A percentile compares a stretch with the other conserved stretches of the same genome.
Evolutionary conservation across 306 rosid species (phyloP).

Genomic region (cucumber (Cucumis sativus)): DNA sequence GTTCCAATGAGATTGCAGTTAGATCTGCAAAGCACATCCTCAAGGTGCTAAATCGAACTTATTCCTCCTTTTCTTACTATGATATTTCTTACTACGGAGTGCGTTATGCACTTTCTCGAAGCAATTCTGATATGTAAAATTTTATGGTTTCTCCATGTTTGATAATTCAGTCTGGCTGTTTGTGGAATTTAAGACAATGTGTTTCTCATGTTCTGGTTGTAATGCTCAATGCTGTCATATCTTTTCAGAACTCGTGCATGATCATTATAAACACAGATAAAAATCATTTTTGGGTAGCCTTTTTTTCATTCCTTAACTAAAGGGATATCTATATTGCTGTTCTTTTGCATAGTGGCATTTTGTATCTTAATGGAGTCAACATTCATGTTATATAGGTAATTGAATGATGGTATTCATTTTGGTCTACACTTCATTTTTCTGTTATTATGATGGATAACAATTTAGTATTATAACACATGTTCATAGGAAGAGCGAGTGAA

Average conservation of each 20-base stretch:
- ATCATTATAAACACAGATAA: not conserved
- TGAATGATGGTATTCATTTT: not conserved
- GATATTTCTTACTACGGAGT: not conserved
- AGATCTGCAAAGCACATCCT: constrained; percentile 92
- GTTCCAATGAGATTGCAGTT: constrained; percentile 81
- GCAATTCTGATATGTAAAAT: not conserved
- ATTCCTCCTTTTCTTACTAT: not conserved
- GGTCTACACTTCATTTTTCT: not conserved
- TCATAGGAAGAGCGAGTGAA: not conserved
- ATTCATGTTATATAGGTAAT: not conserved
- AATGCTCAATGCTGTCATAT: not conserved
- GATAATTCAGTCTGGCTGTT: not conserved
- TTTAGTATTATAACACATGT: not conserved
- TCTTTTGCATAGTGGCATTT: not conserved
- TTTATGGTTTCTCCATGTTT: not conserved
- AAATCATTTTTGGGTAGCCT: not conserved
- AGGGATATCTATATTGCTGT: not conserved
- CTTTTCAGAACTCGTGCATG: not conserved
- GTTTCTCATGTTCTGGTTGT: not conserved
- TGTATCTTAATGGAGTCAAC: not conserved
- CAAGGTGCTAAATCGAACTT: constrained; percentile 47
- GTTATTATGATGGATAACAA: not conserved
- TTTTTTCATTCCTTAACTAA: not conserved
- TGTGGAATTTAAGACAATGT: not conserved
- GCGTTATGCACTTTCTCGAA: not conserved